These are phyloP conservation scores for Saturnispora galanensis DNA, from an alignment of 805 yeast genomes.

Conservation along the genomic window DNA sequence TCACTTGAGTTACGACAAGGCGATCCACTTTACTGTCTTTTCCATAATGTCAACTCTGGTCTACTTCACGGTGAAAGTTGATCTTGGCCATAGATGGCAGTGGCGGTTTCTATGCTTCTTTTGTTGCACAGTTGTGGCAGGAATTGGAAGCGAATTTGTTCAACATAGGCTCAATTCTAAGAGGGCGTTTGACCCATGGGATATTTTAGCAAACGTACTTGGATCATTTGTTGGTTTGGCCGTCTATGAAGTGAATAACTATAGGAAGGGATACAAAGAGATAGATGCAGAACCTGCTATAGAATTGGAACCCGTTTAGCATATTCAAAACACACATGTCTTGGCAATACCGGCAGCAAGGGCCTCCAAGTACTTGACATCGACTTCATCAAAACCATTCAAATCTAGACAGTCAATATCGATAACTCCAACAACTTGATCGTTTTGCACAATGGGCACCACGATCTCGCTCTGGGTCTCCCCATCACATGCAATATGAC, in stretches of 20 bases:
- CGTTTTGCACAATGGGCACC: slow-evolving; percentile 53
- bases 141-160: slow-evolving; percentile 38
- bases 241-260: slow-evolving; percentile 12
- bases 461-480: slow-evolving; percentile 90
- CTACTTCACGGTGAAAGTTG: slow-evolving; percentile 35
- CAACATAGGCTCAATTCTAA: slow-evolving; percentile 36
- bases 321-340: slow-evolving; percentile 29
- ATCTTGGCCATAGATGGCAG: neutral
- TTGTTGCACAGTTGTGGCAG: slow-evolving; percentile 34
- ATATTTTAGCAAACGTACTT: slow-evolving; percentile 20
- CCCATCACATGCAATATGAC: slow-evolving; percentile 96
- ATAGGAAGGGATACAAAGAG: neutral
- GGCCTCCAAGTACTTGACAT: slow-evolving; percentile 46
- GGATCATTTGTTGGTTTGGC: slow-evolving; percentile 22
- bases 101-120: slow-evolving; percentile 25
- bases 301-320: neutral
- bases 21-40: slow-evolving; percentile 37
- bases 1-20: slow-evolving; percentile 37
- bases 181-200: slow-evolving; percentile 34
- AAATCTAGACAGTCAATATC: slow-evolving; percentile 71
- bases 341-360: slow-evolving; percentile 44
- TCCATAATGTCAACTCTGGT: slow-evolving; percentile 36
- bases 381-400: slow-evolving; percentile 60
- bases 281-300: neutral
- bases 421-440: slow-evolving; percentile 57